Evolutionary conservation across 768 basidiomycete genomes (phyloP).

Genomic region (Leccinum rimulosum): DNA sequence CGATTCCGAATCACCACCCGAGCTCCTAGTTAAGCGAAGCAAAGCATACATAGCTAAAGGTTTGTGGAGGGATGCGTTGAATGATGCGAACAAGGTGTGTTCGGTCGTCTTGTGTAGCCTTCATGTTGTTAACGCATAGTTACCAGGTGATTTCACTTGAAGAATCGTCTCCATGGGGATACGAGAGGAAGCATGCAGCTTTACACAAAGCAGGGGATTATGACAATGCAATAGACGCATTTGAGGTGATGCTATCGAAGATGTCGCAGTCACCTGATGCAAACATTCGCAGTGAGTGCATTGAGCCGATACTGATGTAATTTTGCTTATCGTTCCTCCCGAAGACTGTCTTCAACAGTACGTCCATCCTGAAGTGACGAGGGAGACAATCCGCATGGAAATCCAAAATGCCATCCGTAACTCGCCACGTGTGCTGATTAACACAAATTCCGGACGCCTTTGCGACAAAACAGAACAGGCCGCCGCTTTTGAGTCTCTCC

Average conservation of each 20-base stretch:
- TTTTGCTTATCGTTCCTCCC: not conserved
- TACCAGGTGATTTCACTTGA: constrained; percentile 3
- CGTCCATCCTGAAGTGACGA: too few species aligned
- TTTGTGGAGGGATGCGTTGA: not conserved
- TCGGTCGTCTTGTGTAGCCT: not conserved
- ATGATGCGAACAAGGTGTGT: constrained; percentile 1
- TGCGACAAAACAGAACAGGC: too few species aligned
- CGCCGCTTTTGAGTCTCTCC: too few species aligned
- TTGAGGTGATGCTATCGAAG: constrained; percentile 1
- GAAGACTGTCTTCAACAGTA: not conserved
- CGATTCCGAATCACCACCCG: not conserved
- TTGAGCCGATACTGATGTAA: not conserved
- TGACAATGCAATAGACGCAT: not conserved
- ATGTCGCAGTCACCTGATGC: not conserved
- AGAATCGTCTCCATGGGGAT: constrained; percentile 1
- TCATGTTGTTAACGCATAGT: not conserved
- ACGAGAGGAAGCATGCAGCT: constrained; percentile 4
- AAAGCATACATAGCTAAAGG: not conserved
- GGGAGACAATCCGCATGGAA: not conserved
- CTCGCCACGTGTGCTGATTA: too few species aligned
- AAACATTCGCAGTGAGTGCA: not conserved
- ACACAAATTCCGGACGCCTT: too few species aligned
- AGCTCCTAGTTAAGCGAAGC: not conserved
- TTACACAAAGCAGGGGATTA: not conserved
- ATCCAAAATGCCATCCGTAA: too few species aligned